A percentile compares a stretch with the other conserved stretches of the same genome.
phyloP scores from a whole-genome alignment of 306 rosid species.

The Malus orientalis region DNA sequence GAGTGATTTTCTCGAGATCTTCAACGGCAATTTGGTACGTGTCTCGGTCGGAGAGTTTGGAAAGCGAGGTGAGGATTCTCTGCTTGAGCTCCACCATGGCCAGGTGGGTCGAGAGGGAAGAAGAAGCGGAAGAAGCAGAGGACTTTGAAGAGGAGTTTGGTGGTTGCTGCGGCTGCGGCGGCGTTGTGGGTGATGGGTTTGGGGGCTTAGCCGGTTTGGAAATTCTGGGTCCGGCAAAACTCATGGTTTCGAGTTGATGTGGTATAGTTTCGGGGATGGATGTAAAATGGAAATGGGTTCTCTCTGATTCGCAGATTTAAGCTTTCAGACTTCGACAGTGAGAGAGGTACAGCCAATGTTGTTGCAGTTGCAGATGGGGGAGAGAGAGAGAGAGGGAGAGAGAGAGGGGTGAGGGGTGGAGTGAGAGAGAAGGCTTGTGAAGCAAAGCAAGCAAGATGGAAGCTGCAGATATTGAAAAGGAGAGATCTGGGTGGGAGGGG shows the following conservation, averaged over 20 bases:
- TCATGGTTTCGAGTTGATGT: constrained; percentile 20
- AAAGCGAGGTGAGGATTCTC: constrained; percentile 68
- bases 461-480: background rate
- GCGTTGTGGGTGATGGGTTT: constrained; percentile 24
- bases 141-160: background rate
- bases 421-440: constrained; percentile 29
- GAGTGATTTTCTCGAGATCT: constrained; percentile 66
- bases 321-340: background rate
- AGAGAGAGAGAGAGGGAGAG: background rate
- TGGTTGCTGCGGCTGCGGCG: background rate
- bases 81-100: constrained; percentile 96
- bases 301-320: background rate
- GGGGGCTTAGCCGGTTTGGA: constrained; percentile 54
- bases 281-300: constrained; percentile 1
- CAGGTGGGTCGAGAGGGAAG: constrained; percentile 59
- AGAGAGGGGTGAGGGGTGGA: constrained; percentile 15
- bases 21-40: constrained; percentile 90
- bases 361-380: background rate
- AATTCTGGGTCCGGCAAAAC: constrained; percentile 36
- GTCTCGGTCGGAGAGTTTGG: constrained; percentile 91
- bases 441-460: constrained; percentile 22
- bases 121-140: constrained; percentile 7
- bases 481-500: constrained; percentile 16
- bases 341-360: background rate
- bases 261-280: background rate